A percentile compares a stretch with the other conserved stretches of the same genome.
These are phyloP conservation scores for Penicillium digitatum DNA, from an alignment of 2,329 filamentous ascomycete species.

Conservation along the genomic window DNA sequence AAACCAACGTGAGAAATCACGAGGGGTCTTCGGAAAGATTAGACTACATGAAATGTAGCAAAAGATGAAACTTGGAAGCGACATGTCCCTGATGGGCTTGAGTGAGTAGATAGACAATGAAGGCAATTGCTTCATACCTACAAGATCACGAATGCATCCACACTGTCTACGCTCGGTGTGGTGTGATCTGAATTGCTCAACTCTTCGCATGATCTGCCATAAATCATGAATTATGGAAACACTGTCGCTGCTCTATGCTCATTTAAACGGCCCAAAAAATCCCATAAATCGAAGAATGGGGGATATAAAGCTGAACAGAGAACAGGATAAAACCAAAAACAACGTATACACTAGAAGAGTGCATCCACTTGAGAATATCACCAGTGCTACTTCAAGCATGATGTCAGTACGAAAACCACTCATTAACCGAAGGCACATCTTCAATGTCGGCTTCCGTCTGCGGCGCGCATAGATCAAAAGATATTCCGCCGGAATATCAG, in stretches of 20 bases:
- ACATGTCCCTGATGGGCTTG: too few species aligned
- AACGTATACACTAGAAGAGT: background rate
- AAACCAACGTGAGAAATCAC: background rate
- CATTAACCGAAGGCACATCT: slow-evolving; percentile 16
- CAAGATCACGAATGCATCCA: background rate
- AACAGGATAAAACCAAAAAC: background rate
- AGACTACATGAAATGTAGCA: background rate
- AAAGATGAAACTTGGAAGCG: background rate
- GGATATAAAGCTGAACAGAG: slow-evolving; percentile 9
- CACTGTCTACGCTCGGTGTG: too few species aligned
- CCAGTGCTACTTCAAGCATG: background rate
- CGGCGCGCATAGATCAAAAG: slow-evolving; percentile 36
- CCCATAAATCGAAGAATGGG: slow-evolving; percentile 5
- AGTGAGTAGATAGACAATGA: background rate
- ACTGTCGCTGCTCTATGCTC: background rate
- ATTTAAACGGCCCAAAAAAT: background rate
- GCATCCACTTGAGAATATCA: background rate
- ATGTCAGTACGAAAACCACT: background rate
- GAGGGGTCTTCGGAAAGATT: background rate
- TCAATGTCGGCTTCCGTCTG: slow-evolving; percentile 32
- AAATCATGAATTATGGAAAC: background rate
- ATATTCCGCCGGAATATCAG: slow-evolving; percentile 26
- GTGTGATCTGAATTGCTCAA: too few species aligned
- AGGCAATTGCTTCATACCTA: background rate
- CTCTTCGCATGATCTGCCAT: too few species aligned